phyloP scores from a whole-genome alignment of 2,329 filamentous ascomycete species.

The Clarireedia hainanense region DNA sequence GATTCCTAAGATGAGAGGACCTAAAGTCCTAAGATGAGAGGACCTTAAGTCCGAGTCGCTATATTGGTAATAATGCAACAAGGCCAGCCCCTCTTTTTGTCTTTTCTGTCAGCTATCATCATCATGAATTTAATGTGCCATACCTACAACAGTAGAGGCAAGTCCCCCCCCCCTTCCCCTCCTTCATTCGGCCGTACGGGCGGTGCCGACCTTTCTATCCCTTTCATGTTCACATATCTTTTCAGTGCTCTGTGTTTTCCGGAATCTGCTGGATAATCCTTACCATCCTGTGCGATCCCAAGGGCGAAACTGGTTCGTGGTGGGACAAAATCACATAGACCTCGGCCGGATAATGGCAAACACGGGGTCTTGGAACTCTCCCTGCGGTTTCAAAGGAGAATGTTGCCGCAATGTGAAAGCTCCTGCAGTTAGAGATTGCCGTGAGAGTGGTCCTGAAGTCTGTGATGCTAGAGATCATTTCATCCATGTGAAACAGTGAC shows the following conservation, averaged over 20 bases:
- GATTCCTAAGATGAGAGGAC: no score
- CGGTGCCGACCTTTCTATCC: background rate
- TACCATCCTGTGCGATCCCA: background rate
- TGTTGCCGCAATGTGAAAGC: no score
- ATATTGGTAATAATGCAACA: constrained; percentile 1
- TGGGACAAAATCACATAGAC: no score
- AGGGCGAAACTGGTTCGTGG: background rate
- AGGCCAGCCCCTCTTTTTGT: background rate
- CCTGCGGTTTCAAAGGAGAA: no score
- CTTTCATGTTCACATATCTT: background rate
- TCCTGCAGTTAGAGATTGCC: no score
- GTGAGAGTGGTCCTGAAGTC: no score
- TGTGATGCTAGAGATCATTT: no score
- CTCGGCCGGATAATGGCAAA: no score
- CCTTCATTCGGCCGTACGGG: background rate
- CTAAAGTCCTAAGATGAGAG: no score
- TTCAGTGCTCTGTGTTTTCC: no score
- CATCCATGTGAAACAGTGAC: no score
- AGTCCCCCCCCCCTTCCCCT: background rate
- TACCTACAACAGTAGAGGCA: background rate
- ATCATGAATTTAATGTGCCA: background rate
- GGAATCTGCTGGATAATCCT: background rate
- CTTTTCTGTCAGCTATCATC: background rate
- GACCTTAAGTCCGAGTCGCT: background rate
- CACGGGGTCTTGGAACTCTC: no score